Base-by-base conservation (phyloP, 495 filamentous ascomycete genomes). In the Penicillium herquei region DNA sequence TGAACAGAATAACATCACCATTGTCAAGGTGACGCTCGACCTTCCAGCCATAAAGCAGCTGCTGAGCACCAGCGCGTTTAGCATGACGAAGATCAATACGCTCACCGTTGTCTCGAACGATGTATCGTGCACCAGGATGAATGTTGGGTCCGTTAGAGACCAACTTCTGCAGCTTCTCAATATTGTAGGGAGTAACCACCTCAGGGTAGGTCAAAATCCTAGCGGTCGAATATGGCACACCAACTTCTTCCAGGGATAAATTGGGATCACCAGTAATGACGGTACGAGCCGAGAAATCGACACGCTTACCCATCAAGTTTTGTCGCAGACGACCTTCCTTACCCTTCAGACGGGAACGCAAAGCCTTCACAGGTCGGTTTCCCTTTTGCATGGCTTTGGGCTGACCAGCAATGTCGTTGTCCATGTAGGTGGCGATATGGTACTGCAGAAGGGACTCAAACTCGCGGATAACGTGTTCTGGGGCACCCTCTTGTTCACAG, bases 241-340 rank as follows among this genome's bases (percentile, higher is more conserved):
- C 94, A 51, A 99, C 94, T 77, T 99, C 90, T 62, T 98, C 92
- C 18, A 99, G 80, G 21, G 91, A 95, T 57, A 98, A 77, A 63
- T 97, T 97, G 14, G 94, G 95, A 68, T 99, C 94, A 70, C 94
- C 94, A 51, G 94, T 98, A 67, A 98, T 98, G 71, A 99, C 94
- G 30, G 94, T 99, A 86, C 94, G 95, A 14, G 94, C 95, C 1
- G 94, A 99, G 71, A 99, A 99, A 65, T 99, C 94, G 33, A 99
- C 94, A 81, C 94, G 94, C 74, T 99, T 99, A 39, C 94, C 94
- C 94, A 98, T 98, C 77, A 98, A 80, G 67, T 98, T 99, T 63
- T 95, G 94, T 70, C 94, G 90, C 13, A 99, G 80, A 75, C 94
- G 90, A 64, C 94, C 94, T 71, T 99, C 94, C 67, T 99, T 99